These are phyloP conservation scores for Collybia sordida DNA, from an alignment of 768 basidiomycete genomes.

Conservation along the genomic window DNA sequence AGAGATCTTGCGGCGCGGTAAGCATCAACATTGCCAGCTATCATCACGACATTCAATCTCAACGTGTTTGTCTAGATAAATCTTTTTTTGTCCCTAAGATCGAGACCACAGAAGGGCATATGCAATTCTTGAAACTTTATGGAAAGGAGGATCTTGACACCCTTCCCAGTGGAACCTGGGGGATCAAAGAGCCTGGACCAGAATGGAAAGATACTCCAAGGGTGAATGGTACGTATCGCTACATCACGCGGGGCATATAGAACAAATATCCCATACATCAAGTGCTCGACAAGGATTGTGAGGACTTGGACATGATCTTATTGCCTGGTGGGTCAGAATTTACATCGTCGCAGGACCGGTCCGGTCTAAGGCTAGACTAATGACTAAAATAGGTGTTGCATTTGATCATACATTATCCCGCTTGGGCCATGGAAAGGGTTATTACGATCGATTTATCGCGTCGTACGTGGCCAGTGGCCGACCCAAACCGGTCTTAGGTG, in stretches of 20 bases:
- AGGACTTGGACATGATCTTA: conserved; percentile 60
- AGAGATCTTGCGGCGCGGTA: conserved; percentile 56
- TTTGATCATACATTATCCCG: conserved; percentile 70
- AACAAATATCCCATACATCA: conserved; percentile 8
- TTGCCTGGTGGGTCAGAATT: conserved; percentile 56
- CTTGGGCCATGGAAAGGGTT: conserved; percentile 82
- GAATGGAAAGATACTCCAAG: conserved; percentile 45
- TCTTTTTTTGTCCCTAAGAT: conserved; percentile 72
- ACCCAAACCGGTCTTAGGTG: conserved; percentile 60
- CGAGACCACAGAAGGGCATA: conserved; percentile 39
- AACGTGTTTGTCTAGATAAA: conserved; percentile 45
- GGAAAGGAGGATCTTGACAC: conserved; percentile 54
- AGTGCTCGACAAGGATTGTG: conserved; percentile 37
- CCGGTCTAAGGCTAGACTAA: not conserved
- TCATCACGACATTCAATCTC: not conserved
- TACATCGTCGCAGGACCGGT: not conserved
- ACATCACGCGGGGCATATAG: not conserved
- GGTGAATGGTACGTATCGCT: conserved; percentile 43
- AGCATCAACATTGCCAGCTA: conserved; percentile 12
- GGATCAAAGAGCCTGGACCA: conserved; percentile 65
- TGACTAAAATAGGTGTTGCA: conserved; percentile 57
- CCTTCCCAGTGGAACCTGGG: conserved; percentile 68
- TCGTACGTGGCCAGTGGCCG: conserved; percentile 45
- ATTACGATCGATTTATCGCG: conserved; percentile 75
- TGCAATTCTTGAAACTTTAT: conserved; percentile 70